phyloP scores from a whole-genome alignment of 495 filamentous ascomycete genomes.

The Aspergillus leporis region DNA sequence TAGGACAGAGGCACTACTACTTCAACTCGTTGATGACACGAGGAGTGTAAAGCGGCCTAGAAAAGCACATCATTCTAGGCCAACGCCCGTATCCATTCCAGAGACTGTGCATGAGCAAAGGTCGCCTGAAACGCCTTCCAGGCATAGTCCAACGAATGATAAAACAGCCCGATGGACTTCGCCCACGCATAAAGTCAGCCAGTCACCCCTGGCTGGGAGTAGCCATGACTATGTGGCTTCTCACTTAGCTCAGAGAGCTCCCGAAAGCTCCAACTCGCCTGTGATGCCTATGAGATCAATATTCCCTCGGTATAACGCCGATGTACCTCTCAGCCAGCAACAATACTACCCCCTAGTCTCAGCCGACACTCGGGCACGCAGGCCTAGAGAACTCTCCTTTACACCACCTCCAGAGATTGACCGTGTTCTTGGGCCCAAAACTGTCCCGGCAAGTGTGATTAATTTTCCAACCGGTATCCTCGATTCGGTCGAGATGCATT shows the following conservation, averaged over 20 bases:
- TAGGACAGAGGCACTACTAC: slow-evolving; percentile 41
- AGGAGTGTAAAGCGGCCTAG: slow-evolving; percentile 30
- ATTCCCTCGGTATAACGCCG: slow-evolving; percentile 79
- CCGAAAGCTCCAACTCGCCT: slow-evolving; percentile 32
- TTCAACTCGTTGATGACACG: slow-evolving; percentile 43
- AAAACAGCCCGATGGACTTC: slow-evolving; percentile 19
- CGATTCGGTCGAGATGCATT: slow-evolving; percentile 35
- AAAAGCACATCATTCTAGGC: slow-evolving; percentile 20
- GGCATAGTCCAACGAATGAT: slow-evolving; percentile 24
- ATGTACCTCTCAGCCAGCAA: slow-evolving; percentile 66
- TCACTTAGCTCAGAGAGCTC: slow-evolving; percentile 37
- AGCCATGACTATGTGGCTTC: slow-evolving; percentile 30
- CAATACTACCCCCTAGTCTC: slow-evolving; percentile 61
- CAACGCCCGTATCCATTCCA: slow-evolving; percentile 20
- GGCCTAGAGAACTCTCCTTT: slow-evolving; percentile 33
- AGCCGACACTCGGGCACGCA: slow-evolving; percentile 44
- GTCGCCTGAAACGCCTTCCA: slow-evolving; percentile 27
- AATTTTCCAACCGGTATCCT: slow-evolving; percentile 44
- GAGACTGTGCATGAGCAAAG: slow-evolving; percentile 16
- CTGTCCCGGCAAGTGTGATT: slow-evolving; percentile 47
- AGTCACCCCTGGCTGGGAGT: slow-evolving; percentile 36
- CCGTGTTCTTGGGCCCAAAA: slow-evolving; percentile 41
- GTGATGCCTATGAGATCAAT: slow-evolving; percentile 63
- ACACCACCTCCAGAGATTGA: slow-evolving; percentile 40
- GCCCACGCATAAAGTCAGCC: slow-evolving; percentile 46